Conservation (phyloP, 2,329 filamentous ascomycete genomes). For the Fusarium nanum region DNA sequence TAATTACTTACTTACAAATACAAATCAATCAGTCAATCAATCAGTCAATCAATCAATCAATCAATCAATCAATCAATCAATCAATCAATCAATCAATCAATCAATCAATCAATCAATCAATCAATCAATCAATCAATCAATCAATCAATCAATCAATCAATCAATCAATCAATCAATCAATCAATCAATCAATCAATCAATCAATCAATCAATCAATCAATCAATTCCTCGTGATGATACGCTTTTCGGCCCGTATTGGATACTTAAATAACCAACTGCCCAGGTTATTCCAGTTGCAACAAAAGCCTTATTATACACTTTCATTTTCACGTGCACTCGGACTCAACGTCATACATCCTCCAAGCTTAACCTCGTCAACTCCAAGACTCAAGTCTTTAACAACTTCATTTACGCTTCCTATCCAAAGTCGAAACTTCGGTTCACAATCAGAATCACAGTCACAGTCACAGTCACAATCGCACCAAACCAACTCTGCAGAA, state of each 20-base stretch:
- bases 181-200: no score
- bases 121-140: no score
- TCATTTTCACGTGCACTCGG: slow-evolving; percentile 22
- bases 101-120: no score
- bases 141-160: no score
- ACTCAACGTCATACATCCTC: slow-evolving; percentile 3
- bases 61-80: no score
- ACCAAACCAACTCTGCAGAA: slow-evolving; percentile 27
- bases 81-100: no score
- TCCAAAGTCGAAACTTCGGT: slow-evolving; percentile 12
- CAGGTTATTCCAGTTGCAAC: neutral
- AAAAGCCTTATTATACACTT: neutral
- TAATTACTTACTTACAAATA: no score
- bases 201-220: neutral
- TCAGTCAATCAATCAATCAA: no score
- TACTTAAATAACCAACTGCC: slow-evolving; percentile 17
- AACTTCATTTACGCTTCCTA: neutral
- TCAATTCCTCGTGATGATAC: slow-evolving; percentile 18
- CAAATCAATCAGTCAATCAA: no score
- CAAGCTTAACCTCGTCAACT: slow-evolving; percentile 18
- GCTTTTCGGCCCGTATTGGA: neutral
- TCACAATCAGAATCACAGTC: slow-evolving; percentile 17
- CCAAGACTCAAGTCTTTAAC: neutral
- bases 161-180: no score
- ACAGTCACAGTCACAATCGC: slow-evolving; percentile 11